Percentiles rank a stretch among this genome's conserved stretches.
These are phyloP conservation scores for Sugiyamaella valdiviana DNA, from an alignment of 805 yeast species.

Conservation along the genomic window DNA sequence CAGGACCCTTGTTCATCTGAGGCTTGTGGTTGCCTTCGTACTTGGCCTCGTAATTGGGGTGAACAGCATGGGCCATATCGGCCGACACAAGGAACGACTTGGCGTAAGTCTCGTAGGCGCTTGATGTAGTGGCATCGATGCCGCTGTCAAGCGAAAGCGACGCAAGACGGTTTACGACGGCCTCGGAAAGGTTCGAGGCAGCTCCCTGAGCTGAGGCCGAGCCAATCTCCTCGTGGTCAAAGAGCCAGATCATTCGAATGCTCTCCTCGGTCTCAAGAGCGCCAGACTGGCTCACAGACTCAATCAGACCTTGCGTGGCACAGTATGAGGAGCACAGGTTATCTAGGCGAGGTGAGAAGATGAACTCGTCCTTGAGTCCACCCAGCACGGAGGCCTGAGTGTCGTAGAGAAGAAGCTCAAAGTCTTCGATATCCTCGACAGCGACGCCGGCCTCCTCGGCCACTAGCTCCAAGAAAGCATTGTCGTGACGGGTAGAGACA, in stretches of 20 bases:
- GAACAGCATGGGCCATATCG: constrained; percentile 96
- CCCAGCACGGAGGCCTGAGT: constrained; percentile 79
- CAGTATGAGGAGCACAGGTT: constrained; percentile 84
- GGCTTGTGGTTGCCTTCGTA: constrained; percentile 82
- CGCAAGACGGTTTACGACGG: constrained; percentile 64
- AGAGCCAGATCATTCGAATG: constrained; percentile 69
- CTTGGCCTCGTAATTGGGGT: constrained; percentile 76
- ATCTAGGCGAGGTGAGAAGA: constrained; percentile 87
- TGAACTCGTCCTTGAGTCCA: constrained; percentile 83
- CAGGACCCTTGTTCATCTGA: constrained; percentile 81
- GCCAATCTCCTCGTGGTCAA: constrained; percentile 96
- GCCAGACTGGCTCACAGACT: constrained; percentile 36
- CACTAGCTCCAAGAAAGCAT: constrained; percentile 59
- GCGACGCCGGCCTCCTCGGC: constrained; percentile 56
- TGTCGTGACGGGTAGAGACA: constrained; percentile 64
- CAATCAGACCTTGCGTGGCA: constrained; percentile 64
- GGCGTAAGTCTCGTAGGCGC: constrained; percentile 26
- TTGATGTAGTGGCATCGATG: constrained; percentile 24
- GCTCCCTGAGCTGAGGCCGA: constrained; percentile 96
- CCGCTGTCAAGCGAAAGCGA: constrained; percentile 37
- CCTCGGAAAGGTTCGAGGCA: constrained; percentile 82
- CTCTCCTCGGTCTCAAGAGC: constrained; percentile 45
- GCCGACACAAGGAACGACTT: constrained; percentile 85
- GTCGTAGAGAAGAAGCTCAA: constrained; percentile 81
- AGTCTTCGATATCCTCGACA: constrained; percentile 68